Base-by-base conservation (phyloP, 2,329 filamentous ascomycete species). In the Talaromyces atroroseus region DNA sequence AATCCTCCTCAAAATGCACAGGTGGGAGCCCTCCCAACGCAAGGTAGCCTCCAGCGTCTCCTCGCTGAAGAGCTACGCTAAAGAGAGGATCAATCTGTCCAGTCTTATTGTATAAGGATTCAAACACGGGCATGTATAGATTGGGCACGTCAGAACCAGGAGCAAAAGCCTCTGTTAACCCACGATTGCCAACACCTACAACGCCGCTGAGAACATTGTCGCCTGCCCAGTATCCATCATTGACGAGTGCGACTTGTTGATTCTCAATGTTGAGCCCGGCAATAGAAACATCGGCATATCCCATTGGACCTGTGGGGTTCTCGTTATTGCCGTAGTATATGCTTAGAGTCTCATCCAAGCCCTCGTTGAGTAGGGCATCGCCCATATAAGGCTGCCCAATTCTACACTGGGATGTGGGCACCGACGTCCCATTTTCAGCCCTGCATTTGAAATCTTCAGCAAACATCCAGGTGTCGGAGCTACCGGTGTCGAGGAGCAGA, bases 381-480 rank as follows among this genome's bases (percentile, higher is more conserved):
- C 49, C 49, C 10, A 21, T 51, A 14, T 51, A 51, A 10, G 18
- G 34, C 34, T 34, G 49, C 16, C 49, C 49, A 5, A 38, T 51
- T 2, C 26, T 51, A 10, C 49, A 51, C 10, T 34, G 34, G 8
- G 49, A 38, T n/a, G 34, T 23, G 5, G 44, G 10, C 8, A 46
- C 44, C 8, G 44, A 23, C 14, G 44, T 46, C 18, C 44, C 44
- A 46, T 46, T 46, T 24, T 11, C 34, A 12, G 18, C 18, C 16
- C 23, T 6, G 7, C 49, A 51, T n/a, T 51, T 12, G 12, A 51
- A 51, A 26, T 51, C 49, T 21, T 18, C n/a, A n/a, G 29, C 32
- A 5, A 51, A 51, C 49, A 51, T 51, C 49, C 49, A 51, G 3
- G 49, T 51, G 20, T 51, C 49, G 16, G 49, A 51, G 49, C 49